phyloP scores from a whole-genome alignment of 2,329 filamentous ascomycete genomes.

The Esteya vermicola region DNA sequence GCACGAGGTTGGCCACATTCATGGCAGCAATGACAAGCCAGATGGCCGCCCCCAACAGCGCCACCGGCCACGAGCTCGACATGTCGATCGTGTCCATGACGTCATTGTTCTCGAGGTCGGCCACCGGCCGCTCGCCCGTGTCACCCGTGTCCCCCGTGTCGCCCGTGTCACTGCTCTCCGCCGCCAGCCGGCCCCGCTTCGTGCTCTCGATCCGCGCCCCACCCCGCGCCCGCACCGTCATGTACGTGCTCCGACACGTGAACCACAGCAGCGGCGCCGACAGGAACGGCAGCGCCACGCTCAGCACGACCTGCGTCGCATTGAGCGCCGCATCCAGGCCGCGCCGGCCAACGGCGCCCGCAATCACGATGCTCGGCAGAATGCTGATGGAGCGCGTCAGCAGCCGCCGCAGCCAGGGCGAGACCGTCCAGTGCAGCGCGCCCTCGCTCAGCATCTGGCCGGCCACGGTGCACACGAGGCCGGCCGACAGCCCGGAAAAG shows the following conservation, averaged over 20 bases:
- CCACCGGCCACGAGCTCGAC: slow-evolving; percentile 56
- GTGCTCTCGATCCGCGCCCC: slow-evolving; percentile 17
- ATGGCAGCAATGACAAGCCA: slow-evolving; percentile 63
- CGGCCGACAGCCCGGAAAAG: slow-evolving; percentile 66
- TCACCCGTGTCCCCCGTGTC: too few species aligned
- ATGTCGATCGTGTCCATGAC: slow-evolving; percentile 43
- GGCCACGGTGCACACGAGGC: slow-evolving; percentile 78
- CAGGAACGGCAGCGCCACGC: slow-evolving; percentile 70
- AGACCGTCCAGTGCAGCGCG: slow-evolving; percentile 58
- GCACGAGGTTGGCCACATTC: slow-evolving; percentile 64
- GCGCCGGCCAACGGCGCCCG: slow-evolving; percentile 57
- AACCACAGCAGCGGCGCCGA: slow-evolving; percentile 74
- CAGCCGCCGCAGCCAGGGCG: slow-evolving; percentile 66
- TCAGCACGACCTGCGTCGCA: slow-evolving; percentile 64
- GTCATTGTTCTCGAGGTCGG: background rate
- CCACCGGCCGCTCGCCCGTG: too few species aligned
- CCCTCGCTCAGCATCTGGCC: slow-evolving; percentile 84
- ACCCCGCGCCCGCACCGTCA: slow-evolving; percentile 52
- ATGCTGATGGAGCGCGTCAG: slow-evolving; percentile 70
- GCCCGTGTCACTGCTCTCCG: too few species aligned
- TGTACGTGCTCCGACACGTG: slow-evolving; percentile 64
- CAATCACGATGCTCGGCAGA: slow-evolving; percentile 70
- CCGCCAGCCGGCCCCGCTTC: too few species aligned
- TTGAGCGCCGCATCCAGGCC: slow-evolving; percentile 61
- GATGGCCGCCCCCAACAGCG: slow-evolving; percentile 39